These are phyloP conservation scores for Hibiscus syriacus DNA, from an alignment of 345 rosid species.

Conservation along the genomic window DNA sequence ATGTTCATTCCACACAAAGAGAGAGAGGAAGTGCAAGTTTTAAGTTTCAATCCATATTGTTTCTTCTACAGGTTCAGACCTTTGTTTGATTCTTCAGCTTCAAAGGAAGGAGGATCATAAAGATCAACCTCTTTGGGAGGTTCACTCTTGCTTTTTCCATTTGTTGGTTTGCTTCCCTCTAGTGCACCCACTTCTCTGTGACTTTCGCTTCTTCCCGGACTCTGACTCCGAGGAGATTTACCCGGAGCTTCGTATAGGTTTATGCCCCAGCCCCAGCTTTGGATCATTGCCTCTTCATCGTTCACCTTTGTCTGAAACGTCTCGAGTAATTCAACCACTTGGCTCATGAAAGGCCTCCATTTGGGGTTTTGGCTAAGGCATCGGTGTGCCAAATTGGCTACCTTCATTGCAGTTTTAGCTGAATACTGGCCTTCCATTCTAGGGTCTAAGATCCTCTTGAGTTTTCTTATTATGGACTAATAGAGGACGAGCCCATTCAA, in stretches of 20 bases:
- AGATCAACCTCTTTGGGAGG: slow-evolving; percentile 17
- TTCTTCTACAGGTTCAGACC: slow-evolving; percentile 6
- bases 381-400: slow-evolving; percentile 69
- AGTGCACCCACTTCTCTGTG: slow-evolving; percentile 20
- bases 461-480: slow-evolving; percentile 81
- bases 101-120: slow-evolving; percentile 16
- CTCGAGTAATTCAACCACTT: slow-evolving; percentile 80
- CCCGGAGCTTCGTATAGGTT: slow-evolving; percentile 53
- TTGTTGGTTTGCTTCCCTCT: slow-evolving; percentile 24
- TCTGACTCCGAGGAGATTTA: slow-evolving; percentile 9
- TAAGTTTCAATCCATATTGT: slow-evolving; percentile 16
- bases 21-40: slow-evolving; percentile 5
- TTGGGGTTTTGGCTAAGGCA: slow-evolving; percentile 97
- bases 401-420: slow-evolving; percentile 54
- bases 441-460: slow-evolving; percentile 79
- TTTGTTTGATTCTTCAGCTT: no score
- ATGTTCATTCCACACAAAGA: background rate
- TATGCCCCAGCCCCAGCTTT: slow-evolving; percentile 29
- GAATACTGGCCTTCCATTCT: slow-evolving; percentile 90
- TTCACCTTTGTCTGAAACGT: slow-evolving; percentile 31
- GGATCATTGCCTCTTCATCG: slow-evolving; percentile 35
- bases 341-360: slow-evolving; percentile 79
- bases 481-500: slow-evolving; percentile 95
- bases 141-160: slow-evolving; percentile 52
- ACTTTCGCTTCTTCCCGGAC: slow-evolving; percentile 4